Evolutionary conservation across 768 basidiomycete genomes (phyloP).

Genomic region (Mycena alexandri): DNA sequence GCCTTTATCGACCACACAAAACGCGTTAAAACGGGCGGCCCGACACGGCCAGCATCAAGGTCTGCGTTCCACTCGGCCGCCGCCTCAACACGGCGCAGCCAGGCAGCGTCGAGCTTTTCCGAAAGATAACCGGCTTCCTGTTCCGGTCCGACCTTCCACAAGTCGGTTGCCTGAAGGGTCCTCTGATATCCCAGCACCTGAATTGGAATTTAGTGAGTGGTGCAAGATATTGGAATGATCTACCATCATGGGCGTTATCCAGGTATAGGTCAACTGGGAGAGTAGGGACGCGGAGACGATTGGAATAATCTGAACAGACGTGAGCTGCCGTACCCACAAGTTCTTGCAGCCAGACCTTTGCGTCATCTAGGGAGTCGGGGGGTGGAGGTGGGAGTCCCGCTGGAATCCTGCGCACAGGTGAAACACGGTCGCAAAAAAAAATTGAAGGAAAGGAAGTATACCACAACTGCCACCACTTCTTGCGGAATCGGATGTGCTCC

Average conservation of each 20-base stretch:
- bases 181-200: constrained; percentile 77
- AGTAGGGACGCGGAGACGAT: constrained; percentile 68
- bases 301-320: constrained; percentile 61
- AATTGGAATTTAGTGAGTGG: constrained; percentile 1
- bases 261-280: constrained; percentile 72
- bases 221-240: not conserved
- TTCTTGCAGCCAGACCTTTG: constrained; percentile 48
- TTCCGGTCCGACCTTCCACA: constrained; percentile 73
- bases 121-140: constrained; percentile 66
- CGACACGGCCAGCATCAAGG: constrained; percentile 58
- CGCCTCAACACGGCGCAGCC: constrained; percentile 59
- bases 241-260: constrained; percentile 74
- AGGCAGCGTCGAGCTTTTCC: constrained; percentile 66
- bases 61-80: constrained; percentile 70
- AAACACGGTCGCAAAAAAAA: not conserved
- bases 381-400: constrained; percentile 69
- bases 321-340: constrained; percentile 1
- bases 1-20: constrained; percentile 57
- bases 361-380: constrained; percentile 67
- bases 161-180: constrained; percentile 79
- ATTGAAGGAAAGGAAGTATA: constrained; percentile 40
- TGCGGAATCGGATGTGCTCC: constrained; percentile 55
- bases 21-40: constrained; percentile 55
- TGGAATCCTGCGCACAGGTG: constrained; percentile 61
- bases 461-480: constrained; percentile 71